Conservation (phyloP, 495 filamentous ascomycete species). For the Umbilicaria muhlenbergii region DNA sequence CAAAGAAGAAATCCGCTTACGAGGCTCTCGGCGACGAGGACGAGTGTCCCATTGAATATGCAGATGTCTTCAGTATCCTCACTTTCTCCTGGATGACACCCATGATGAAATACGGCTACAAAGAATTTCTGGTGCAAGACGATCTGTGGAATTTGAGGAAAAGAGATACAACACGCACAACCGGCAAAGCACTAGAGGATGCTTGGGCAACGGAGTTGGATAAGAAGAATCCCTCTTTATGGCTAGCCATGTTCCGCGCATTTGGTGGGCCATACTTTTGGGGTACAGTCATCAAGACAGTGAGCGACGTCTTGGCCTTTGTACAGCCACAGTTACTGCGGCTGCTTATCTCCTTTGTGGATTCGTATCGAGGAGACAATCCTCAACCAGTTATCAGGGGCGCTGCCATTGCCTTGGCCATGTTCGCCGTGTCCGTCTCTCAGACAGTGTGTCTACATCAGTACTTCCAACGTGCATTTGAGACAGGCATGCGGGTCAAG, state of each 20-base stretch:
- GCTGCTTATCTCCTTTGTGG: constrained; percentile 70
- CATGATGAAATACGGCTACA: constrained; percentile 92
- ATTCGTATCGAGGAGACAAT: constrained; percentile 49
- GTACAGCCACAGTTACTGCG: constrained; percentile 83
- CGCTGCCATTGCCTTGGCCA: constrained; percentile 73
- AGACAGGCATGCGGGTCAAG: constrained; percentile 93
- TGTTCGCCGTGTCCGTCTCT: constrained; percentile 75
- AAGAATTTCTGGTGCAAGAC: constrained; percentile 81
- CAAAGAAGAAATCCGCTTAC: constrained; percentile 75
- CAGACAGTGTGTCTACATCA: constrained; percentile 80
- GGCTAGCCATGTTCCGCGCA: constrained; percentile 73
- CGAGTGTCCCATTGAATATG: constrained; percentile 90
- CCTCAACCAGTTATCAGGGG: constrained; percentile 65
- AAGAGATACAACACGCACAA: constrained; percentile 58
- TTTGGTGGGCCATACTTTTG: constrained; percentile 73
- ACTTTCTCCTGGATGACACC: constrained; percentile 99
- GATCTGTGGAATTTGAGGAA: constrained; percentile 89
- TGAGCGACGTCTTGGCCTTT: constrained; percentile 74
- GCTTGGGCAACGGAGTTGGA: constrained; percentile 66
- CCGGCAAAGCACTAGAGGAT: constrained; percentile 48
- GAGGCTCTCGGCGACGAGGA: constrained; percentile 73
- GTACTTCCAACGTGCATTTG: constrained; percentile 90
- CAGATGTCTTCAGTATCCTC: constrained; percentile 82
- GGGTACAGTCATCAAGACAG: constrained; percentile 68
- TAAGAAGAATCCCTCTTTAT: constrained; percentile 69